Evolutionary conservation across 2,329 filamentous ascomycete genomes (phyloP).

Genomic region (Mycosphaerella sp.): DNA sequence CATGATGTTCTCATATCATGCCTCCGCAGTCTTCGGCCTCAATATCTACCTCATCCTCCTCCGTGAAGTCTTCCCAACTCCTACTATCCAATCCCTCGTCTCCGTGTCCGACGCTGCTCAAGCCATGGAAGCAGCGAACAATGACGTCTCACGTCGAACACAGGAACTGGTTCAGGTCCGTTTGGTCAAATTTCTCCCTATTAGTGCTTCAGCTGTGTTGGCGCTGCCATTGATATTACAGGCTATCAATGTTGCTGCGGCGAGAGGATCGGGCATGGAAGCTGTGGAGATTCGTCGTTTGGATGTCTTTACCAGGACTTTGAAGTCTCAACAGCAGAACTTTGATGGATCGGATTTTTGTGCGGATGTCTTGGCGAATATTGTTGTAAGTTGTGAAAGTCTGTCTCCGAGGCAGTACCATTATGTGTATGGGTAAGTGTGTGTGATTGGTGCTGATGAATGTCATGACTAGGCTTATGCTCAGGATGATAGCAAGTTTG

Average conservation of each 20-base stretch:
- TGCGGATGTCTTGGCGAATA: conserved; percentile 19
- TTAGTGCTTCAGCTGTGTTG: conserved; percentile 18
- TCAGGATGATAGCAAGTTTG: conserved; percentile 20
- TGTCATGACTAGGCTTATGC: conserved; percentile 10
- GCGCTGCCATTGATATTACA: conserved; percentile 18
- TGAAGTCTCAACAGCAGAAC: conserved; percentile 20
- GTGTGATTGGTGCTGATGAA: not conserved
- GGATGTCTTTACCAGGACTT: conserved; percentile 20
- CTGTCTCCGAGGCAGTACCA: not conserved
- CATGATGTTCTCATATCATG: conserved; percentile 25
- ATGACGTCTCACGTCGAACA: conserved; percentile 19
- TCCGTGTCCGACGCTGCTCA: conserved; percentile 21
- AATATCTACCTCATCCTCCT: conserved; percentile 22
- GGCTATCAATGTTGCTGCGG: conserved; percentile 22
- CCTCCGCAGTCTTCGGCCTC: conserved; percentile 20
- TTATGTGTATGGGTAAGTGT: not conserved
- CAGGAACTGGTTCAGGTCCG: conserved; percentile 23
- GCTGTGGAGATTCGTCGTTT: conserved; percentile 17
- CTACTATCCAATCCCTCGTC: conserved; percentile 11
- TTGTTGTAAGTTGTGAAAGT: conserved; percentile 7
- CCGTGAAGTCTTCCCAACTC: conserved; percentile 15
- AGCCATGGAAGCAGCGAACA: conserved; percentile 19
- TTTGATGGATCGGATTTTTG: conserved; percentile 24
- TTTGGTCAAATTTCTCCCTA: conserved; percentile 19
- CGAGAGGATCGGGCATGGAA: conserved; percentile 20